Evolutionary conservation across 75 land plant species (phyloP), one percentile per base, ranked within the genome.

Genomic region (Cupressus sempervirens): DNA sequence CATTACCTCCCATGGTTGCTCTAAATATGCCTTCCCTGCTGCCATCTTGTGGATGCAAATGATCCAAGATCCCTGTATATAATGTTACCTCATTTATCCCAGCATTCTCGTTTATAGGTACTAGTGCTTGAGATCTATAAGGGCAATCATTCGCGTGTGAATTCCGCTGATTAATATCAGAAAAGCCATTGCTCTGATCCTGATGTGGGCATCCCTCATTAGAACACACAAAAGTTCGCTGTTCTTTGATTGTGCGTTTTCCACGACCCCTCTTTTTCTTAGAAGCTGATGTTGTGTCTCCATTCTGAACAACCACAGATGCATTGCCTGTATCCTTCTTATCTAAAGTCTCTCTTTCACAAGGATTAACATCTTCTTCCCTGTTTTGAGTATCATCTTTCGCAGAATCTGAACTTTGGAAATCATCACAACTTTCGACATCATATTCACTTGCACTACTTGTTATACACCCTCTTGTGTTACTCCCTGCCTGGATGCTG

Each of bases 371-470:
- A 30, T 84, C 90, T 36, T 50, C 8, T 20, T 81, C 85, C 62
- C 56, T 62, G 82, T 73, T 82, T 86, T 82, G 88, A 56, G 83
- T 80, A 32, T 87, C 89, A 75, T 88, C 89, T 84, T 84, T 92
- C 50, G 92, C 89, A 41, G 92, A 89, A 29, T 83, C 86, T 41
- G 94, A 89, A 32, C 84, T 86, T 14, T 85, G 70, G 35, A 84
- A 86, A 82, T 89, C 91, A 50, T 89, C 94, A 84, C 83, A 70
- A 73, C 87, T 89, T 82, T 90, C 92, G 45, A 92, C 95, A 89
- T 92, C 93, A 87, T 92, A 90, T 41, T 93, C 88, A 79, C 87
- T 90, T n/a, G 85, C 89, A 82, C 86, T 86, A 79, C 89, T 86
- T 83, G 46, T 73, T 41, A 83, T 83, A 41, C 56, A 86, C 54